Evolutionary conservation across 306 rosid species (phyloP).

Genomic region (Gillenia trifoliata): DNA sequence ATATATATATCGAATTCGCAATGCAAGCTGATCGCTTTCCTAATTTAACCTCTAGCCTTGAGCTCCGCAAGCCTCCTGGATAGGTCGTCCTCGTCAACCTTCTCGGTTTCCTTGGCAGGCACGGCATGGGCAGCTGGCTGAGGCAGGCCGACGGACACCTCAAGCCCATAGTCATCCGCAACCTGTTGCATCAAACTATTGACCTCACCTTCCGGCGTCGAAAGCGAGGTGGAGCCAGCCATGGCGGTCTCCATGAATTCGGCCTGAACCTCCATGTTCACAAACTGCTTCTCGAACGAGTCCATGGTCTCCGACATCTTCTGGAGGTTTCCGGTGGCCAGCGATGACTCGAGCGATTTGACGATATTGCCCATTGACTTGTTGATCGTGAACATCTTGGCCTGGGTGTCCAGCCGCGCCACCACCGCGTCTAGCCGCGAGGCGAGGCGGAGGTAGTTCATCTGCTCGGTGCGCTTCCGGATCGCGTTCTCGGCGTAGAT

Average conservation of each 20-base stretch:
- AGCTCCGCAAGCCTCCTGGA: slow-evolving; percentile 91
- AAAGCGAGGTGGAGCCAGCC: slow-evolving; percentile 93
- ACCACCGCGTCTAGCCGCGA: slow-evolving; percentile 95
- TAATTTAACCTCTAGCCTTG: slow-evolving; percentile 79
- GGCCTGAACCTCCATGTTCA: slow-evolving; percentile 97
- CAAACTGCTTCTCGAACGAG: slow-evolving; percentile 88
- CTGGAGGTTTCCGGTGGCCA: slow-evolving; percentile 79
- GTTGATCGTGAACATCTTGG: slow-evolving; percentile 86
- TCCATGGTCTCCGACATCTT: slow-evolving; percentile 99
- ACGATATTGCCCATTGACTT: slow-evolving; percentile 89
- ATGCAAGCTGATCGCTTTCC: background rate
- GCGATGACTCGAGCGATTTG: slow-evolving; percentile 72
- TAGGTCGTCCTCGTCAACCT: slow-evolving; percentile 83
- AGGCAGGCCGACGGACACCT: slow-evolving; percentile 90
- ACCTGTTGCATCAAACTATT: slow-evolving; percentile 96
- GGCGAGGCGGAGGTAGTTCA: slow-evolving; percentile 88
- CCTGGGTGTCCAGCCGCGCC: slow-evolving; percentile 94
- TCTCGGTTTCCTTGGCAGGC: slow-evolving; percentile 75
- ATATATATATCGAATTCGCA: slow-evolving; percentile 5
- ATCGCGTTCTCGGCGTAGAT: slow-evolving; percentile 97
- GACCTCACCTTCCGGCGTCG: slow-evolving; percentile 92
- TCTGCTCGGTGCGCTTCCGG: slow-evolving; percentile 87
- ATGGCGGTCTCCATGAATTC: slow-evolving; percentile 94
- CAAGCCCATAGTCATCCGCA: slow-evolving; percentile 92
- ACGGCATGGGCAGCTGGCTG: slow-evolving; percentile 85